Percentiles rank a stretch among this genome's conserved stretches.
Evolutionary conservation across 306 rosid species (phyloP).

Genomic region (Pachyrhizus erosus): DNA sequence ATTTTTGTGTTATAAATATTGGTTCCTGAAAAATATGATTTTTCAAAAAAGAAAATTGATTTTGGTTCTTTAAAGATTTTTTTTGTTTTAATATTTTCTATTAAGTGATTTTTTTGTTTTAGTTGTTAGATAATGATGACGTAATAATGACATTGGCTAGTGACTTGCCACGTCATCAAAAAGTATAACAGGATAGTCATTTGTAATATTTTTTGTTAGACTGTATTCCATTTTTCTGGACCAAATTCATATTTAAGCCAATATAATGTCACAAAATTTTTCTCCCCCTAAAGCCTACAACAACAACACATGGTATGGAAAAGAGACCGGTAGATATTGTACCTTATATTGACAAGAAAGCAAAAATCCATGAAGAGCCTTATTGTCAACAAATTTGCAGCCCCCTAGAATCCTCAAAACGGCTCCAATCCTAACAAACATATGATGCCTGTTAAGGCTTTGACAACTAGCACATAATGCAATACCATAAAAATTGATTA

Average conservation of each 20-base stretch:
- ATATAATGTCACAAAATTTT: not conserved
- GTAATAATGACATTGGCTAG: no score
- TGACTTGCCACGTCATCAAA: no score
- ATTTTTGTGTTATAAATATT: not conserved
- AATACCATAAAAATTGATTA: constrained; percentile 19
- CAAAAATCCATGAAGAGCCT: constrained; percentile 70
- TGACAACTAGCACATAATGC: constrained; percentile 20
- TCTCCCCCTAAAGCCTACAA: not conserved
- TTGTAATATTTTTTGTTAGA: no score
- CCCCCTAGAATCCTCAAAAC: constrained; percentile 79
- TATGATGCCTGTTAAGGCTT: constrained; percentile 43
- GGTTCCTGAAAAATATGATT: no score
- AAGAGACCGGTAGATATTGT: constrained; percentile 18
- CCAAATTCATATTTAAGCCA: no score
- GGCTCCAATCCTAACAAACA: constrained; percentile 77
- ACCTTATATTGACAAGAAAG: constrained; percentile 85
- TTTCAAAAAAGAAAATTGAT: no score
- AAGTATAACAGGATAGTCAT: no score
- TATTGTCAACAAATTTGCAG: constrained; percentile 60
- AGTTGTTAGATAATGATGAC: no score
- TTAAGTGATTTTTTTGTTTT: no score
- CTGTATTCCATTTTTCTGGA: no score
- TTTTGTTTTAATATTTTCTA: no score
- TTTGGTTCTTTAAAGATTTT: no score
- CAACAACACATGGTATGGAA: not conserved